Conservation (phyloP, 495 filamentous ascomycete species). For the Penicillium coffeae region DNA sequence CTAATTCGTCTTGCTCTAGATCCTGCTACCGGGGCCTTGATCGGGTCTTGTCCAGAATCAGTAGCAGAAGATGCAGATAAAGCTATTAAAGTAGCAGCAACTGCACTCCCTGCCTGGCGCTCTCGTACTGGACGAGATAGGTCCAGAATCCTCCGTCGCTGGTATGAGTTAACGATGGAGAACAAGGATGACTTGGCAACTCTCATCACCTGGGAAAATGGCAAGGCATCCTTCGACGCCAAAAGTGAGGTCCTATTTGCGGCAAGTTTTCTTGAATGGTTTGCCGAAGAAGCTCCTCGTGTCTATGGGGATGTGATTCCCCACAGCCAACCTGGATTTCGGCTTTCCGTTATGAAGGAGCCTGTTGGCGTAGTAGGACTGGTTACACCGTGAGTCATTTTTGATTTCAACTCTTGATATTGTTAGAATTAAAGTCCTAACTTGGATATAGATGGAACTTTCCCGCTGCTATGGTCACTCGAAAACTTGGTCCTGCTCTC, state of each 20-base stretch:
- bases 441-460: conserved; percentile 62
- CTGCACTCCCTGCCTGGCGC: conserved; percentile 2
- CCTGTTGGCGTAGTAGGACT: conserved; percentile 30
- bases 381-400: conserved; percentile 13
- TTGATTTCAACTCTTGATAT: not conserved
- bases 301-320: conserved; percentile 68
- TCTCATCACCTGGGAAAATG: conserved; percentile 54
- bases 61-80: not conserved
- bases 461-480: conserved; percentile 77
- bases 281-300: conserved; percentile 68
- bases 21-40: not conserved
- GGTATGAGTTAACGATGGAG: conserved; percentile 58
- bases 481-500: conserved; percentile 63
- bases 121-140: not conserved
- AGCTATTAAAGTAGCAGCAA: not conserved
- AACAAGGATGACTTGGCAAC: conserved; percentile 70
- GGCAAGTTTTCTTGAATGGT: conserved; percentile 77
- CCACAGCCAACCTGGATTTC: conserved; percentile 43
- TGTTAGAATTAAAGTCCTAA: not conserved
- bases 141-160: not conserved
- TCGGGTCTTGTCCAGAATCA: conserved; percentile 5
- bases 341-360: conserved; percentile 23
- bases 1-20: too few species aligned
- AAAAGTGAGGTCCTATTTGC: conserved; percentile 69
- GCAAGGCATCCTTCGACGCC: conserved; percentile 71